Base-by-base conservation (phyloP, 495 filamentous ascomycete genomes). In the Talaromyces wortmannii region DNA sequence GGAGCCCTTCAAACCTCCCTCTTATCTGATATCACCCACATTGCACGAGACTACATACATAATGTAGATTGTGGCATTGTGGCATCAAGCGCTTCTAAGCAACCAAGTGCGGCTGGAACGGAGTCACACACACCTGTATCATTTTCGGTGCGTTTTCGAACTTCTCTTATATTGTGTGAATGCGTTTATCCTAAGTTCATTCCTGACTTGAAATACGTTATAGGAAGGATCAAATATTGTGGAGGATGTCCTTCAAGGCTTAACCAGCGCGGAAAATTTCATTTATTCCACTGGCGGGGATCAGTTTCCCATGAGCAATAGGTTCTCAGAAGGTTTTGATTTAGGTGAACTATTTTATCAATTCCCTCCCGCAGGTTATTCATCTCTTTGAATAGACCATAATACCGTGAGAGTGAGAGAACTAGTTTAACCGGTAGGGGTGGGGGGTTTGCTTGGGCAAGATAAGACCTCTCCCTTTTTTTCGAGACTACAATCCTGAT, bases 11-110 rank as follows among this genome's bases (percentile, higher is more conserved):
- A 59, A 2, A 55, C 54, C 16, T 65, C 67, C 6, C 36, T 65
- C 0, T 53, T 65, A 6, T 59, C 60, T 12, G 65, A 70, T 33
- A 67, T 68, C 53, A 58, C 62, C 0, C 58, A 68, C 52, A 65
- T 70, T 48, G 65, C 65, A n/a, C 50, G 63, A 8, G 56, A 68
- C 40, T 67, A 36, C 12, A 36, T 36, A 6, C 33, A 36, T 36
- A 12, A 36, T 12, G 33, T 36, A 6, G 12, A 36, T 6, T 6
- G 12, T 36, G 33, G 33, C 33, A 36, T 36, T 36, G 12, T 12
- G 12, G 33, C 33, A 36, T 12, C 33, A 36, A 6, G 12, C 33
- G 12, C 33, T 36, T 12, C 33, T 36, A 36, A 12, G 12, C 6
- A 6, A 36, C 6, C 6, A 36, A 12, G 33, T 12, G 33, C 33